A percentile compares a stretch with the other conserved stretches of the same genome.
Evolutionary conservation across 129 eudicot species (phyloP).

Genomic region (Scalesia atractyloides): DNA sequence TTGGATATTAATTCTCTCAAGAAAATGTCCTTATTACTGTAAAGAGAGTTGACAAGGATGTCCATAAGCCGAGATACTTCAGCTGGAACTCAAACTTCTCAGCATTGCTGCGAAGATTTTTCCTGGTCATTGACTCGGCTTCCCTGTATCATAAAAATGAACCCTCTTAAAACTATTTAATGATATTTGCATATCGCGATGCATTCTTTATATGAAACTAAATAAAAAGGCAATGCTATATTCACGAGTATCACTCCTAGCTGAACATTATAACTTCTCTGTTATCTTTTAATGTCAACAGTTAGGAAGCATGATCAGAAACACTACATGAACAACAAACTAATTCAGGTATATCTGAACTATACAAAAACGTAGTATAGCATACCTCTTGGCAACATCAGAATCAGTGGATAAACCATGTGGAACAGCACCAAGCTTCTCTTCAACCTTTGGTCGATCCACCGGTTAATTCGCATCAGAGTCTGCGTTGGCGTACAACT

Average conservation of each 20-base stretch:
- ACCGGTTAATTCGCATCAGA: conserved; percentile 68
- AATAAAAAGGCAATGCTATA: neutral
- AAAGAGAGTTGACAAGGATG: conserved; percentile 92
- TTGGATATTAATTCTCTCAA: conserved; percentile 95
- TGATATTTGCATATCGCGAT: neutral
- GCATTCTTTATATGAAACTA: neutral
- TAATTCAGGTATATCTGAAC: neutral
- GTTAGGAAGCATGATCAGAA: neutral
- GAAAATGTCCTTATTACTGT: conserved; percentile 97
- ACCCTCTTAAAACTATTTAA: neutral
- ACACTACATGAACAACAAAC: neutral
- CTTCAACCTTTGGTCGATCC: conserved; percentile 93
- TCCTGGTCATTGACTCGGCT: conserved; percentile 89
- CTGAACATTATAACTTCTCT: no score
- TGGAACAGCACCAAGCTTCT: conserved; percentile 93
- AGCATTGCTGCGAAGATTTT: conserved; percentile 69
- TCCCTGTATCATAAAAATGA: conserved; percentile 54
- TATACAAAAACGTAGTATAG: conserved; percentile 27
- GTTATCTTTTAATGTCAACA: neutral
- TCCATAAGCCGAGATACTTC: conserved; percentile 99
- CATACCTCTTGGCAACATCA: conserved; percentile 77
- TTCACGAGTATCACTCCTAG: neutral
- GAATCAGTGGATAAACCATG: conserved; percentile 94
- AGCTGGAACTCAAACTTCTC: conserved; percentile 98
- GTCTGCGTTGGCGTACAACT: conserved; percentile 75